Percentiles rank a stretch among this genome's conserved stretches.
These are phyloP conservation scores for Zizania palustris DNA, from an alignment of 202 grass and related monocot species.

Conservation along the genomic window DNA sequence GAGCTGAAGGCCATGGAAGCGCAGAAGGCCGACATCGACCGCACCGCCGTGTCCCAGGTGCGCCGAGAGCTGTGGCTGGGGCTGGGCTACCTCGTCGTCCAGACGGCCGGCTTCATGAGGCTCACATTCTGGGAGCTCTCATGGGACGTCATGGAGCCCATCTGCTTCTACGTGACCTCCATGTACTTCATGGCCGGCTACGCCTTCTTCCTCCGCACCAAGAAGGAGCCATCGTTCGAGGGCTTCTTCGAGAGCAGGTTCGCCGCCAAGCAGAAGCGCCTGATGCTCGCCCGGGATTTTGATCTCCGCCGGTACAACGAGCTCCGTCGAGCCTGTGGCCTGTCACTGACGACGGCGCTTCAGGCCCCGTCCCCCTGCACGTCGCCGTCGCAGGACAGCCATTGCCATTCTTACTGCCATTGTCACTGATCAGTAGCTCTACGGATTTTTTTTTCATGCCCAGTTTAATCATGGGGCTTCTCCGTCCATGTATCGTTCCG, in stretches of 20 bases:
- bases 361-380: constrained; percentile 11
- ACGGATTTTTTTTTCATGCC: constrained; percentile 23
- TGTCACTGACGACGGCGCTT: background rate
- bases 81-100: constrained; percentile 60
- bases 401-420: constrained; percentile 55
- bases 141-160: constrained; percentile 98
- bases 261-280: constrained; percentile 59
- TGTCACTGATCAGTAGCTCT: constrained; percentile 49
- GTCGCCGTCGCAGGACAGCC: constrained; percentile 12
- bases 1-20: constrained; percentile 76
- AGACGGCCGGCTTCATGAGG: constrained; percentile 87
- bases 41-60: constrained; percentile 40
- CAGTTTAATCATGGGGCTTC: constrained; percentile 25
- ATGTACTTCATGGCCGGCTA: constrained; percentile 91
- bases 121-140: constrained; percentile 98
- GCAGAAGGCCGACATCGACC: constrained; percentile 67
- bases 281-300: constrained; percentile 60
- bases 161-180: constrained; percentile 95
- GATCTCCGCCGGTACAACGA: constrained; percentile 61
- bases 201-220: constrained; percentile 87
- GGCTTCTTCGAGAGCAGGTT: constrained; percentile 87
- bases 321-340: constrained; percentile 60
- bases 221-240: constrained; percentile 87
- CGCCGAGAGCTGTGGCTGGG: constrained; percentile 81
- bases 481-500: constrained; percentile 46